A percentile compares a stretch with the other conserved stretches of the same genome.
Conservation (phyloP, 2,329 filamentous ascomycete species). For the Fusarium stilboides region DNA sequence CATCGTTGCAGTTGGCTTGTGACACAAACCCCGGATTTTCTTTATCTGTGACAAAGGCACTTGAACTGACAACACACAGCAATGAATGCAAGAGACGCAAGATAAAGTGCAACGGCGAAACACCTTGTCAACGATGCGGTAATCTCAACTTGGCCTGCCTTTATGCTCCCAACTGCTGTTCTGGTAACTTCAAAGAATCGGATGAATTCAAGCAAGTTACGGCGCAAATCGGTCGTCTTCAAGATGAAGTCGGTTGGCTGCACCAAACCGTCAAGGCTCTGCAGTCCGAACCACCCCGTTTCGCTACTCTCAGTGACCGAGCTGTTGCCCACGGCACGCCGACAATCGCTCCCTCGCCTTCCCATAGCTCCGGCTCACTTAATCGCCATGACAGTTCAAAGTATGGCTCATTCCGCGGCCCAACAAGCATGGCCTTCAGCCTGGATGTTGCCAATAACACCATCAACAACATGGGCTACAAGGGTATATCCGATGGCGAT, state of each 20-base stretch:
- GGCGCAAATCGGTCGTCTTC: conserved; percentile 79
- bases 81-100: conserved; percentile 84
- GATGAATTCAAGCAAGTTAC: conserved; percentile 91
- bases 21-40: not conserved
- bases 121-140: conserved; percentile 76
- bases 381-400: conserved; percentile 64
- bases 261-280: conserved; percentile 80
- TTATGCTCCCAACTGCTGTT: conserved; percentile 77
- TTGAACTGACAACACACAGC: conserved; percentile 55
- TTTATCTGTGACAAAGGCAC: not conserved
- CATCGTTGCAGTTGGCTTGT: not conserved
- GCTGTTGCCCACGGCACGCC: conserved; percentile 54
- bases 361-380: conserved; percentile 57
- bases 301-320: conserved; percentile 62
- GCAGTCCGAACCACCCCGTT: conserved; percentile 67
- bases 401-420: conserved; percentile 82
- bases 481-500: conserved; percentile 71
- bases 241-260: conserved; percentile 87
- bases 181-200: conserved; percentile 90
- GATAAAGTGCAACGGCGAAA: conserved; percentile 81
- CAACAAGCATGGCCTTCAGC: conserved; percentile 88
- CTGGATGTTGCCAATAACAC: conserved; percentile 90
- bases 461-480: conserved; percentile 90
- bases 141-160: conserved; percentile 77
- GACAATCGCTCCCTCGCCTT: conserved; percentile 59